Evolutionary conservation across 73 alveolate genomes (phyloP).

Genomic region (Paramecium biaurelia): DNA sequence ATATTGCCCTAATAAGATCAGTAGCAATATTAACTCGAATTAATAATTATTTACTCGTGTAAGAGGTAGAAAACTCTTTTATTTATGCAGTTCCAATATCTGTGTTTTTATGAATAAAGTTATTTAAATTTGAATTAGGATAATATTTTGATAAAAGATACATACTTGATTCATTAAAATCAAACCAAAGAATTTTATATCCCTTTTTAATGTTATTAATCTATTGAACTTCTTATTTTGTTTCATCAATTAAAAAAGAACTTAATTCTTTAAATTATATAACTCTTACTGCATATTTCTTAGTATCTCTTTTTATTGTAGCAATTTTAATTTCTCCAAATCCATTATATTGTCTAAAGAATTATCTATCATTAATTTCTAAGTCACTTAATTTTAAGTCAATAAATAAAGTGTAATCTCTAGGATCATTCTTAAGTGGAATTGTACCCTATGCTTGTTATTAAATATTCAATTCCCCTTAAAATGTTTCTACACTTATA

Average conservation of each 20-base stretch:
- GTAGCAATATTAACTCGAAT: neutral
- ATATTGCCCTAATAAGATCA: neutral
- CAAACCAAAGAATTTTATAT: neutral
- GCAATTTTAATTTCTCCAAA: conserved; percentile 23
- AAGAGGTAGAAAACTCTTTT: neutral
- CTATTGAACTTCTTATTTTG: neutral
- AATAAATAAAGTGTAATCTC: neutral
- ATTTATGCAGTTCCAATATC: neutral
- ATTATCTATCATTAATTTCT: neutral
- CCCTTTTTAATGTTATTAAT: neutral
- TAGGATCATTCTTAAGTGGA: neutral
- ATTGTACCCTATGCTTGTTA: neutral
- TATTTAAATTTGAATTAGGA: neutral
- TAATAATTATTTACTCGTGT: neutral
- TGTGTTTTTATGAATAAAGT: neutral
- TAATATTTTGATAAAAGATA: neutral
- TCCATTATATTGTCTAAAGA: neutral
- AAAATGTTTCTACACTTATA: neutral
- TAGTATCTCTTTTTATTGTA: neutral
- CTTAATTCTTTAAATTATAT: conserved; percentile 22
- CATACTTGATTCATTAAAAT: neutral
- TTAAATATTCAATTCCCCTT: neutral
- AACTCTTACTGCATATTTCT: neutral
- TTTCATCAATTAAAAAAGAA: conserved; percentile 16
- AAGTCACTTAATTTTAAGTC: neutral